Evolutionary conservation across 345 rosid genomes (phyloP), one percentile per base, ranked within the genome.

Genomic region (Eucalyptus cloeziana): DNA sequence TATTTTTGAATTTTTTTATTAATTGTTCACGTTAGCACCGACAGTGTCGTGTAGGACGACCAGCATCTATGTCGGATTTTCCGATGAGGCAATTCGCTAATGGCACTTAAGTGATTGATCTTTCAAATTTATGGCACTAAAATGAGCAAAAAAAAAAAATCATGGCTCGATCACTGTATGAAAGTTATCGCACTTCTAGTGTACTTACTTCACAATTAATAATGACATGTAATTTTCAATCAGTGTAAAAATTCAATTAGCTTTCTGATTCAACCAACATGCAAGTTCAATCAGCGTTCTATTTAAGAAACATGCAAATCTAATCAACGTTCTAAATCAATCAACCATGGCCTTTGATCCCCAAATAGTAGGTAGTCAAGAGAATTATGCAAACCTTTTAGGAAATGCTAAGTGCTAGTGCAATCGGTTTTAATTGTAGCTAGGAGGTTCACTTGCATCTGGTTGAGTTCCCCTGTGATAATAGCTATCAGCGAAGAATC

Each of bases 11-110:
- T 51, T 52, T 17, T 51, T 52, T 52, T 19, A 52, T 52, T 52
- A 52, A 19, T 52, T 19, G 10, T 52, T 52, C 4, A 52, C 0
- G 1, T 7, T 1, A 52, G 1, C 10, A 52, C 58, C 24, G 19
- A 52, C 0, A 19, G 1, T 52, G 58, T 2, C 0, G 19, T 19
- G 24, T 52, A 52, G 10, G 2, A 52, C 1, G 2, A 52, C 58
- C 2, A 0, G 0, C 58, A 52, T 52, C 10, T 2, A 52, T 0
- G 58, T 52, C 1, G 2, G 58, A 52, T 19, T 52, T 52, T 52
- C 1, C 0, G 4, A 52, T 19, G 2, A 19, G 58, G 58, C 58
- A 7, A 1, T 52, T 19, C 0, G 0, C 25, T 5, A 2, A 52
- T 21, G 25, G 1, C 58, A 3, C 10, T 52, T 19, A 21, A 52